These are phyloP conservation scores for Taxillus chinensis DNA, from an alignment of 164 flowering plant genomes.

Conservation along the genomic window DNA sequence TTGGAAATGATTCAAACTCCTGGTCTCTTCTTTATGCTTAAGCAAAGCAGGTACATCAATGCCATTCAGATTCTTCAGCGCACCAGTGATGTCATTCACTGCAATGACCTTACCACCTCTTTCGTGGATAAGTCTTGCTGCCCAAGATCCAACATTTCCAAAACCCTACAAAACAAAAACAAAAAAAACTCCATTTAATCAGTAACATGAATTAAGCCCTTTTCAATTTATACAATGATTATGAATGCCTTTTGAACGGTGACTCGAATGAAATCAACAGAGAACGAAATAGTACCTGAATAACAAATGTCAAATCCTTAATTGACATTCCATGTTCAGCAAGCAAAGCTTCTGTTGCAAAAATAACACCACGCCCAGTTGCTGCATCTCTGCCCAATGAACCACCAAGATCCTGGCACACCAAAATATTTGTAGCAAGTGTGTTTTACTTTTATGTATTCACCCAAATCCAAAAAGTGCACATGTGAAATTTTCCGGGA, in stretches of 20 bases:
- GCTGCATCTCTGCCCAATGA: constrained; percentile 88
- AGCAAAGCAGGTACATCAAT: constrained; percentile 43
- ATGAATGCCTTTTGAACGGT: neutral
- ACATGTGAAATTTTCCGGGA: neutral
- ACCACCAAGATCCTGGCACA: constrained; percentile 69
- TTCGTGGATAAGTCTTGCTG: constrained; percentile 56
- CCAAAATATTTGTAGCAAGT: neutral
- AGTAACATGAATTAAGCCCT: neutral
- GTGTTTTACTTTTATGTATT: neutral
- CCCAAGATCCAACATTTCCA: constrained; percentile 88
- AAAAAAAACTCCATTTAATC: neutral
- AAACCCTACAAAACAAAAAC: constrained; percentile 36
- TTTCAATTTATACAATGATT: neutral
- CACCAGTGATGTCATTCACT: constrained; percentile 69
- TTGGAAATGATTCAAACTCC: constrained; percentile 31
- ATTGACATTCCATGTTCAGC: constrained; percentile 67
- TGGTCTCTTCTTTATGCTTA: constrained; percentile 41
- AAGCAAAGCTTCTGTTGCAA: constrained; percentile 66
- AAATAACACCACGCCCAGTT: constrained; percentile 80
- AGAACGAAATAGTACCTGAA: constrained; percentile 22
- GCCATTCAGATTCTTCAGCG: constrained; percentile 47
- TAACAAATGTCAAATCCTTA: constrained; percentile 31
- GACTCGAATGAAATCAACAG: neutral
- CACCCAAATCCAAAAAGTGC: too few relatives aligned
- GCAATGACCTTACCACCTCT: constrained; percentile 71